phyloP scores from a whole-genome alignment of 2,329 filamentous ascomycete genomes.

The Monosporascus sp. region DNA sequence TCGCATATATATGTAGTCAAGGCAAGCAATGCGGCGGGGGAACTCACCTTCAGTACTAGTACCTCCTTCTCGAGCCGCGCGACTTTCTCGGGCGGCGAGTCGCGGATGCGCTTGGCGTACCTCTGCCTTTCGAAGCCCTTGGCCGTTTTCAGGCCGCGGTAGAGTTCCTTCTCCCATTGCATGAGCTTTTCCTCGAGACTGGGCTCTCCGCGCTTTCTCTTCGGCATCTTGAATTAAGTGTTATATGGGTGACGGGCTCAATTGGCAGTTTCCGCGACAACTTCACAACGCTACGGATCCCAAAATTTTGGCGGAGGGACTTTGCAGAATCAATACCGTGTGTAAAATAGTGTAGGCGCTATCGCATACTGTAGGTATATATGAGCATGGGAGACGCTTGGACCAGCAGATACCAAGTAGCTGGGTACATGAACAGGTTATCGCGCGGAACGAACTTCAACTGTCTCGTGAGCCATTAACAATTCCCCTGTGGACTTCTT shows the following conservation, averaged over 20 bases:
- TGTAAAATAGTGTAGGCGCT: too few species aligned
- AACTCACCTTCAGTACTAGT: conserved; percentile 47
- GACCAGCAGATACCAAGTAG: too few species aligned
- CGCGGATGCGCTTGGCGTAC: conserved; percentile 54
- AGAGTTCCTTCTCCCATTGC: conserved; percentile 54
- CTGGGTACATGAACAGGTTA: too few species aligned
- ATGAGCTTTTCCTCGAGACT: conserved; percentile 46
- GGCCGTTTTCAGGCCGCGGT: conserved; percentile 63
- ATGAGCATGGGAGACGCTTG: too few species aligned
- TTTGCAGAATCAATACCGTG: neutral
- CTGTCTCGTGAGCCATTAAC: too few species aligned
- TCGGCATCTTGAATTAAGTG: conserved; percentile 13
- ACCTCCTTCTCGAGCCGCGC: conserved; percentile 58
- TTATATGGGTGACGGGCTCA: neutral
- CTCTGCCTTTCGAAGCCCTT: conserved; percentile 78
- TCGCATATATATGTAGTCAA: neutral
- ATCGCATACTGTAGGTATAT: too few species aligned
- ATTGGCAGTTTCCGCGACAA: neutral
- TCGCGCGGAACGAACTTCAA: too few species aligned
- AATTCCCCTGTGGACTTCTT: too few species aligned
- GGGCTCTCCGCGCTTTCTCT: conserved; percentile 48
- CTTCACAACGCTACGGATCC: neutral
- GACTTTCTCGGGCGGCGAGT: conserved; percentile 46
- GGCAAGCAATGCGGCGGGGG: neutral
- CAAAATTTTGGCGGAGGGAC: neutral